Percentiles rank a stretch among this genome's conserved stretches.
phyloP scores from a whole-genome alignment of 2,329 filamentous ascomycete species.

The Lasiodiplodia gonubiensis region DNA sequence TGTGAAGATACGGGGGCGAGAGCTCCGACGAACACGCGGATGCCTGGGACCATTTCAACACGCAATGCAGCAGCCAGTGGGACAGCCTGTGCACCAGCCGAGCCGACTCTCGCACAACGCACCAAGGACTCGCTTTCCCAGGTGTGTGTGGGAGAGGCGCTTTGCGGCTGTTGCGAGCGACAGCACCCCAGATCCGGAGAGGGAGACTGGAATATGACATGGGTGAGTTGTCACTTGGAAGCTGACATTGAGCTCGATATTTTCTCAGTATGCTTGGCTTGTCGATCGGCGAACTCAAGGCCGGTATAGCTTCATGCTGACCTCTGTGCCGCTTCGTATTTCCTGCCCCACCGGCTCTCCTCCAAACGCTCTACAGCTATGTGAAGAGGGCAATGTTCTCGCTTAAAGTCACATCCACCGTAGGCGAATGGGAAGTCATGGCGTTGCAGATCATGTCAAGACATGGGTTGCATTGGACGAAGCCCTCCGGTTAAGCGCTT shows the following conservation, averaged over 20 bases:
- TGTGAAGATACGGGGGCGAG: too few species aligned
- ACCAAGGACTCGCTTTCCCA: not conserved
- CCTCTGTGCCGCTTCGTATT: conserved; percentile 45
- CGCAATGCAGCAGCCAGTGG: conserved; percentile 63
- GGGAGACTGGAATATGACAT: not conserved
- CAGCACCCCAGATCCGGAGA: conserved; percentile 35
- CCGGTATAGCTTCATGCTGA: conserved; percentile 53
- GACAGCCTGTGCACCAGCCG: conserved; percentile 42
- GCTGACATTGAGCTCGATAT: conserved; percentile 31
- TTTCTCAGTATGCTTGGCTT: conserved; percentile 50
- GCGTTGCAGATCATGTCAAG: not conserved
- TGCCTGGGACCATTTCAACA: conserved; percentile 57
- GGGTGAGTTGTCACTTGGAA: not conserved
- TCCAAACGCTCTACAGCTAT: too few species aligned
- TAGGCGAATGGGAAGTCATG: not conserved
- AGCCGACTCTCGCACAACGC: not conserved
- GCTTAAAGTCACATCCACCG: not conserved
- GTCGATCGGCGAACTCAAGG: conserved; percentile 54
- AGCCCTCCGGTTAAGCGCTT: not conserved
- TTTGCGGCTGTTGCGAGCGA: conserved; percentile 46
- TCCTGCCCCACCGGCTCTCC: too few species aligned
- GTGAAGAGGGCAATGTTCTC: not conserved
- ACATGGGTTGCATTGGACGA: too few species aligned
- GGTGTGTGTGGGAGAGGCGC: conserved; percentile 37
- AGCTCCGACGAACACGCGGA: conserved; percentile 23